Conservation (phyloP, 2,329 filamentous ascomycete genomes). For the Trichophyton schoenleinii region DNA sequence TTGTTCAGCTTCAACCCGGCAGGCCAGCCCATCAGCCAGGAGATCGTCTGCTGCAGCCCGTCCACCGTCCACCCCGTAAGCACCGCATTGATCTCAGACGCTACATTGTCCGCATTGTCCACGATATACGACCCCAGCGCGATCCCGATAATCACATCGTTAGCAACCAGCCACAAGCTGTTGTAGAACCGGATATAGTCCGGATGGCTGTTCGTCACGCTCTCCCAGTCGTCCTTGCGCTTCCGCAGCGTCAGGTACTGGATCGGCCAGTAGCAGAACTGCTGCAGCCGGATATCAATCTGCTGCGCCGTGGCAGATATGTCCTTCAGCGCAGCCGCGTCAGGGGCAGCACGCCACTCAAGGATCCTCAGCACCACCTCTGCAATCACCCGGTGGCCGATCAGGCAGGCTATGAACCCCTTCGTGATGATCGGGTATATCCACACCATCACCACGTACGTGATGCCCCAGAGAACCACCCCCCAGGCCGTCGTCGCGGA, state of each 20-base stretch:
- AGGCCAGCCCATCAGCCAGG: constrained; percentile 92
- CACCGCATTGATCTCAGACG: constrained; percentile 61
- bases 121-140: constrained; percentile 94
- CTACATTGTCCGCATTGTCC: constrained; percentile 79
- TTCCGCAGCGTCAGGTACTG: constrained; percentile 87
- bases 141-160: constrained; percentile 97
- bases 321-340: constrained; percentile 79
- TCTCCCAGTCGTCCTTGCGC: constrained; percentile 85
- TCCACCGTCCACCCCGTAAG: constrained; percentile 75
- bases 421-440: constrained; percentile 63
- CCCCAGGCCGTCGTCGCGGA: constrained; percentile 80
- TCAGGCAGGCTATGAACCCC: constrained; percentile 62
- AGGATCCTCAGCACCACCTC: constrained; percentile 67
- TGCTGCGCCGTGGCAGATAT: constrained; percentile 94
- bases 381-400: constrained; percentile 66
- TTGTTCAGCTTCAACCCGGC: constrained; percentile 91
- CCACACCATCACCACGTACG: constrained; percentile 60
- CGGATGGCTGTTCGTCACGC: constrained; percentile 84
- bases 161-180: constrained; percentile 93
- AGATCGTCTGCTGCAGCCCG: constrained; percentile 75
- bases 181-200: constrained; percentile 99
- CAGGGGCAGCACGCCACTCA: constrained; percentile 70
- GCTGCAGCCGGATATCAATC: constrained; percentile 88
- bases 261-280: constrained; percentile 98
- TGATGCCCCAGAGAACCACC: constrained; percentile 54